Evolutionary conservation across 2,329 filamentous ascomycete genomes (phyloP).

Genomic region (Cercospora citrullina): DNA sequence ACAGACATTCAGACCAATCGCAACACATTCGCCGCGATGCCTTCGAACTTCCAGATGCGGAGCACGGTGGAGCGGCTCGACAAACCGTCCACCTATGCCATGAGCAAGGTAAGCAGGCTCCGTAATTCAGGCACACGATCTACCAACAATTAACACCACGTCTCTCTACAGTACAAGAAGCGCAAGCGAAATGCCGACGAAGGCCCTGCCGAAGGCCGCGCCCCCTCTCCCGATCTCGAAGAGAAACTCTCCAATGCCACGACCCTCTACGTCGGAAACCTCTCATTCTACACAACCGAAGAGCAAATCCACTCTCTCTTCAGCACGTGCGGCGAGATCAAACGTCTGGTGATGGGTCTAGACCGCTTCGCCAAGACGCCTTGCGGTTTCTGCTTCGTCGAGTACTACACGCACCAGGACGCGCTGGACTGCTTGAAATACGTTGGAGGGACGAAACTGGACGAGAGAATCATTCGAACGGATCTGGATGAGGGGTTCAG

Average conservation of each 20-base stretch:
- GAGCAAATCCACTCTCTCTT: constrained; percentile 87
- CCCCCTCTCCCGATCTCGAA: constrained; percentile 59
- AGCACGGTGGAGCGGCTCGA: constrained; percentile 90
- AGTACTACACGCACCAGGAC: constrained; percentile 98
- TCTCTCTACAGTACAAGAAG: constrained; percentile 64
- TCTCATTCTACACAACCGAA: constrained; percentile 81
- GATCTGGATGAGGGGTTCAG: constrained; percentile 95
- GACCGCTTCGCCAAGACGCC: constrained; percentile 97
- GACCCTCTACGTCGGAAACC: constrained; percentile 95
- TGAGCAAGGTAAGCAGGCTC: constrained; percentile 64
- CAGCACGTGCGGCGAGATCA: constrained; percentile 82
- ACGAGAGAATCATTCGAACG: constrained; percentile 93
- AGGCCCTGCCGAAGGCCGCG: constrained; percentile 46
- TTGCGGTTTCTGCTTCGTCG: constrained; percentile 98
- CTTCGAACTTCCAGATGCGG: constrained; percentile 46
- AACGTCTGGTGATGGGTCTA: constrained; percentile 94
- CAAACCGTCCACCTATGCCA: constrained; percentile 91
- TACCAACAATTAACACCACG: constrained; percentile 1
- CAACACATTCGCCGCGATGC: constrained; percentile 45
- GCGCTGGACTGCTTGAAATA: constrained; percentile 99
- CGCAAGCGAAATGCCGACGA: constrained; percentile 63
- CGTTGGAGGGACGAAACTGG: constrained; percentile 94
- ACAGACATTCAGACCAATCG: constrained; percentile 5
- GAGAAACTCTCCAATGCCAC: constrained; percentile 84
- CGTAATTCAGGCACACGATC: constrained; percentile 2